A percentile compares a stretch with the other conserved stretches of the same genome.
These are phyloP conservation scores for Ciborinia camelliae DNA, from an alignment of 2,329 filamentous ascomycete species.

Conservation along the genomic window DNA sequence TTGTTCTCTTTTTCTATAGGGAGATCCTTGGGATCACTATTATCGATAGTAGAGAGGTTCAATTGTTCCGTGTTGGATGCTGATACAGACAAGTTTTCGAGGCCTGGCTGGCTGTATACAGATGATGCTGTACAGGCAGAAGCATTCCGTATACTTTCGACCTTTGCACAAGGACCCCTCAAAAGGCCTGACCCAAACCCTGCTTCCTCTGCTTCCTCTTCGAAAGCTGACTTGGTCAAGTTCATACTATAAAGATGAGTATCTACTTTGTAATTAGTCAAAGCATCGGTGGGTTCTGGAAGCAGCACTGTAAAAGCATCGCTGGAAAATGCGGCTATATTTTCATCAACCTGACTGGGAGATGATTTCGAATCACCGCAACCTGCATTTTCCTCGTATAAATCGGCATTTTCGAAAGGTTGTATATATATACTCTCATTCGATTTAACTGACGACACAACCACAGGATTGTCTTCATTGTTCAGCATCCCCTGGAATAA, in stretches of 20 bases:
- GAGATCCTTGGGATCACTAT: neutral
- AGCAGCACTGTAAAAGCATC: neutral
- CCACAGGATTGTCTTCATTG: neutral
- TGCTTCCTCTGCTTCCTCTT: neutral
- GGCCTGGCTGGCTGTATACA: neutral
- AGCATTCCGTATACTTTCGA: neutral
- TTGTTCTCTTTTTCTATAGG: neutral
- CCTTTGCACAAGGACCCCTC: neutral
- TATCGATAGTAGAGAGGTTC: neutral
- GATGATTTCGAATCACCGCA: neutral
- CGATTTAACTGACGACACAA: neutral
- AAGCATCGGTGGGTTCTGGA: neutral
- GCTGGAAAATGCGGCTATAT: neutral
- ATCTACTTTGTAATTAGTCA: neutral
- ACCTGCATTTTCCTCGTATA: slow-evolving; percentile 5
- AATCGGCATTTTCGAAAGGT: neutral
- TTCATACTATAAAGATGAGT: neutral
- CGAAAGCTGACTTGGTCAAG: neutral
- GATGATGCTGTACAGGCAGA: neutral
- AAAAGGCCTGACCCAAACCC: neutral
- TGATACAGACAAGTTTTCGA: neutral
- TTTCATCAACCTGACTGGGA: neutral
- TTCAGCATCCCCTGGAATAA: neutral
- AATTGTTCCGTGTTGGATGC: neutral
- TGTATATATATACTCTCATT: neutral